Conservation (phyloP, 2,329 filamentous ascomycete genomes). For the Mollisiaceae sp. region DNA sequence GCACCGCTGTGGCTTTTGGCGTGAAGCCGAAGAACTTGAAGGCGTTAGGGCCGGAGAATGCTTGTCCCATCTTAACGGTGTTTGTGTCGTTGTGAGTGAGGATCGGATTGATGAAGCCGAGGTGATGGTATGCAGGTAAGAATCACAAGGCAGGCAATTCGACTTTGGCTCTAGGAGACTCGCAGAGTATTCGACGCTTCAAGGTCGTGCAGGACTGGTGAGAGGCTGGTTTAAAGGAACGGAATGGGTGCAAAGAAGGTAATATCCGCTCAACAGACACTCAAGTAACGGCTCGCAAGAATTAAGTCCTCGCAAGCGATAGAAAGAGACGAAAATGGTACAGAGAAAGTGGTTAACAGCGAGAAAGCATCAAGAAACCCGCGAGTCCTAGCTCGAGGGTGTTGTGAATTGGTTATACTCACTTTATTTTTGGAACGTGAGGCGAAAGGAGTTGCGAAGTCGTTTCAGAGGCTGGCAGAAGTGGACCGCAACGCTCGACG, state of each 20-base stretch:
- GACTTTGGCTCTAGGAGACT: not conserved
- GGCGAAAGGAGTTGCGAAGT: conserved; percentile 17
- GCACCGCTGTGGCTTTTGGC: conserved; percentile 40
- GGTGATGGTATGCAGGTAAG: not conserved
- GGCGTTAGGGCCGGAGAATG: conserved; percentile 42
- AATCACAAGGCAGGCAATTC: conserved; percentile 3
- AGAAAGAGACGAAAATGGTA: not conserved
- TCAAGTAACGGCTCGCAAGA: not conserved
- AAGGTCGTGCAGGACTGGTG: not conserved
- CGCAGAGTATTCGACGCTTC: not conserved
- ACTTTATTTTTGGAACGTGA: conserved; percentile 23
- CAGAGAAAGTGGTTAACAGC: not conserved
- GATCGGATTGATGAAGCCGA: not conserved
- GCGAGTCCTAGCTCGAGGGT: conserved; percentile 7
- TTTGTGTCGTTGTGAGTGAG: not conserved
- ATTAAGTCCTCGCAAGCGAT: not conserved
- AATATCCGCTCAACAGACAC: conserved; percentile 26
- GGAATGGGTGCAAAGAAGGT: conserved; percentile 9
- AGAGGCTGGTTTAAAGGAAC: not conserved
- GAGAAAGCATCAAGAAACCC: conserved; percentile 2
- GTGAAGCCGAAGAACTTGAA: conserved; percentile 44
- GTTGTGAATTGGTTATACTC: conserved; percentile 32
- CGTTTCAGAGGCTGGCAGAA: conserved; percentile 19
- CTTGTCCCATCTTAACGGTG: conserved; percentile 36
- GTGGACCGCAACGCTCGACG: not conserved